Base-by-base conservation (phyloP, 1,284 basidiomycete genomes). In the Gomphus bonarii region DNA sequence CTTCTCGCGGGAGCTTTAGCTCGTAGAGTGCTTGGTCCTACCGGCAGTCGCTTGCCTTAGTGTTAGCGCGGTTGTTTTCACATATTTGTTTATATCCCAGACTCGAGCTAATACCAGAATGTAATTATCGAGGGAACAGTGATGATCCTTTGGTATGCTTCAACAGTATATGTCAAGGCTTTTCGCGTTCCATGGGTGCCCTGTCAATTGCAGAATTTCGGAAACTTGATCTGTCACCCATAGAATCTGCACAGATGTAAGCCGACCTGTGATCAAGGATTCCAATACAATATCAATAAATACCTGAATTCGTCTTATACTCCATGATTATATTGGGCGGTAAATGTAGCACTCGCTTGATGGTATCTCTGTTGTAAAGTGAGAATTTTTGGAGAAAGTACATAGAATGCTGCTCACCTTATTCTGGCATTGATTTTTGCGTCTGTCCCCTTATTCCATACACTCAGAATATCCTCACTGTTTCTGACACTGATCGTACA, bases 231-330 rank as follows among this genome's bases (percentile, higher is more conserved):
- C 47, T 54, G 38, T 59, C 58, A 10, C 54, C 53, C 25, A 59
- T 54, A 7, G 58, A 59, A 55, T 64, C 64, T 65, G 50, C 14
- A 42, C 18, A n/a, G 12, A 40, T 28, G 57, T 47, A 53, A 25
- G 44, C 20, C 16, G 5, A 22, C 14, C 28, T 30, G 16, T 20
- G 36, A 3, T n/a, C 22, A 22, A 28, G 6, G 42, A n/a, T 46
- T 43, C 14, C 28, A 46, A 11, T 33, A 28, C n/a, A 3, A 20
- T 20, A 16, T 3, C 38, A 40, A 30, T 28, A 63, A 76, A 54
- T 61, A 85, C 88, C 88, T 62, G 87, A 90, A 69, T 91, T 90
- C 9, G 85, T 84, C 70, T 91, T 91, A 67, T 90, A 91, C 67
- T 91, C 88, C 84, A 91, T 84, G 60, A 84, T 76, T 0, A 85